Evolutionary conservation across 2,329 filamentous ascomycete genomes (phyloP).

Genomic region (Blumeriella jaapii): DNA sequence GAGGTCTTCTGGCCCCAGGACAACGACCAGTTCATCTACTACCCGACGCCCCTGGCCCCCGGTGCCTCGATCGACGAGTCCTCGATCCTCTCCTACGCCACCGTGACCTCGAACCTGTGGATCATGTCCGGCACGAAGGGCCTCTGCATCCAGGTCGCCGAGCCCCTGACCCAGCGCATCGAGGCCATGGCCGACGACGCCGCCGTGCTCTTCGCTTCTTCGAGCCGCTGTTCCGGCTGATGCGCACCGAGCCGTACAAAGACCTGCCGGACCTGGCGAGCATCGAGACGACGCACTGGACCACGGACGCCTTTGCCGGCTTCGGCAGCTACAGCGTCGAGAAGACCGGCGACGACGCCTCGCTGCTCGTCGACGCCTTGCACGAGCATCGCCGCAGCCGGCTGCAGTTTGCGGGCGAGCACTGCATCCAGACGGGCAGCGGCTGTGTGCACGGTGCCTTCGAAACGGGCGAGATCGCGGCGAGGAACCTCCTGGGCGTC

Average conservation of each 20-base stretch:
- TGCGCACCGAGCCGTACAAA: constrained; percentile 34
- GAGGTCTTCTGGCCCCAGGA: constrained; percentile 35
- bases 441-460: constrained; percentile 35
- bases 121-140: constrained; percentile 33
- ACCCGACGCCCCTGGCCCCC: constrained; percentile 28
- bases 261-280: constrained; percentile 30
- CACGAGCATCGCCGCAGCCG: constrained; percentile 28
- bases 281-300: constrained; percentile 34
- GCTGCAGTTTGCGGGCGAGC: constrained; percentile 33
- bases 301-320: constrained; percentile 32
- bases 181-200: constrained; percentile 31
- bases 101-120: constrained; percentile 33
- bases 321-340: constrained; percentile 34
- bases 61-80: constrained; percentile 26
- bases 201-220: constrained; percentile 32
- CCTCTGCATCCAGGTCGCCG: constrained; percentile 33
- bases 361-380: constrained; percentile 28
- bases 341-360: constrained; percentile 33
- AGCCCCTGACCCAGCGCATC: constrained; percentile 34
- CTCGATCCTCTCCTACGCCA: constrained; percentile 32
- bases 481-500: constrained; percentile 29
- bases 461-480: constrained; percentile 32
- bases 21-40: constrained; percentile 35
- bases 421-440: constrained; percentile 31
- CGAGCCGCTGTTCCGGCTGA: constrained; percentile 33